These are phyloP conservation scores for Kodamaea alishanica DNA, from an alignment of 1,139 yeast genomes.

Conservation along the genomic window DNA sequence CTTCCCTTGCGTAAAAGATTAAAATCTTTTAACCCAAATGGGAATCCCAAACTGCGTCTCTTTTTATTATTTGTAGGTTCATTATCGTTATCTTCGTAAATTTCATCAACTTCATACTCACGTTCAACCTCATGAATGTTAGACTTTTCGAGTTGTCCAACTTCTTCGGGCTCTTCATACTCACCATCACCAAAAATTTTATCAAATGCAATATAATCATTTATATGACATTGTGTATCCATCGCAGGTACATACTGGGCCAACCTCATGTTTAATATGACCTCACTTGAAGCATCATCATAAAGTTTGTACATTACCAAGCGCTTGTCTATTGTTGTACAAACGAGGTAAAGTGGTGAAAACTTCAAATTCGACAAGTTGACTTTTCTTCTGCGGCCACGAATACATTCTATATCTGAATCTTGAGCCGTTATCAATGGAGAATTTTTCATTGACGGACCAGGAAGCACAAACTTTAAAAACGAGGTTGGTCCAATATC, in stretches of 20 bases:
- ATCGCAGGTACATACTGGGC: slow-evolving; percentile 5
- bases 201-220: slow-evolving; percentile 11
- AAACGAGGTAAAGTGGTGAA: slow-evolving; percentile 24
- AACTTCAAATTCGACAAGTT: slow-evolving; percentile 12
- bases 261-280: slow-evolving; percentile 11
- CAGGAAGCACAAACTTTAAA: slow-evolving; percentile 13
- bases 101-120: slow-evolving; percentile 2
- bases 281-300: slow-evolving; percentile 18
- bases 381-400: slow-evolving; percentile 3
- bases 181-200: slow-evolving; percentile 9
- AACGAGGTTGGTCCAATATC: slow-evolving; percentile 28
- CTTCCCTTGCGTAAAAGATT: too few relatives aligned
- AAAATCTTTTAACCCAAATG: background rate
- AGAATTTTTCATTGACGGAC: slow-evolving; percentile 1
- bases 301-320: slow-evolving; percentile 24
- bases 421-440: background rate
- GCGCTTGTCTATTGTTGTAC: slow-evolving; percentile 23
- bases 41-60: slow-evolving; percentile 2
- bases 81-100: slow-evolving; percentile 1
- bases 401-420: background rate
- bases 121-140: background rate
- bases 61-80: slow-evolving; percentile 1
- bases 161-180: too few relatives aligned
- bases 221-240: slow-evolving; percentile 4
- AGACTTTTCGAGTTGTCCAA: too few relatives aligned